These are phyloP conservation scores for Fusarium oligoseptatum DNA, from an alignment of 2,329 filamentous ascomycete species.

Conservation along the genomic window DNA sequence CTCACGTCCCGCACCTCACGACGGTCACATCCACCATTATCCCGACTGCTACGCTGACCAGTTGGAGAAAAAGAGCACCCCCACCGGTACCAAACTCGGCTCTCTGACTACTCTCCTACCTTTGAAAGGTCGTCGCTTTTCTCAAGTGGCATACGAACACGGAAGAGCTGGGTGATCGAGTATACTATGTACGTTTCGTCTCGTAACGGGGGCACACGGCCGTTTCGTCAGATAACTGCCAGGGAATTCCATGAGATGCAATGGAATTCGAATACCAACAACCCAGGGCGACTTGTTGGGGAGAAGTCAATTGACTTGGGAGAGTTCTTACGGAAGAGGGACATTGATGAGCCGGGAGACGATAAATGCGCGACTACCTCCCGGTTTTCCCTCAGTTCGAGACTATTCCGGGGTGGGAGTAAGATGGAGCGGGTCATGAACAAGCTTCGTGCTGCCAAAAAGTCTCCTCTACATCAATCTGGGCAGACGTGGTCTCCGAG, in stretches of 20 bases:
- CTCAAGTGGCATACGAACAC: slow-evolving; percentile 50
- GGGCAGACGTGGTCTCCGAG: neutral
- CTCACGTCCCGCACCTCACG: slow-evolving; percentile 62
- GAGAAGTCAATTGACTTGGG: slow-evolving; percentile 45
- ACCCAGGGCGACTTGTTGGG: slow-evolving; percentile 51
- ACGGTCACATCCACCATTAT: slow-evolving; percentile 58
- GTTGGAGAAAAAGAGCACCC: slow-evolving; percentile 55
- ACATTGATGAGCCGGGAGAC: neutral
- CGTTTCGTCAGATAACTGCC: slow-evolving; percentile 54
- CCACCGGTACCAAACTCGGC: slow-evolving; percentile 55
- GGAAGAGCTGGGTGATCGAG: slow-evolving; percentile 59
- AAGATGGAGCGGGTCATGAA: slow-evolving; percentile 23
- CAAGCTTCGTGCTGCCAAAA: slow-evolving; percentile 19
- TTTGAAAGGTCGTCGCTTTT: slow-evolving; percentile 20
- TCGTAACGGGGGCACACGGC: slow-evolving; percentile 53
- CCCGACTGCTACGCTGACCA: slow-evolving; percentile 53
- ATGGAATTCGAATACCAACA: slow-evolving; percentile 50
- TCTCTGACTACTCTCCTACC: slow-evolving; percentile 54
- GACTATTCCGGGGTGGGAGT: neutral
- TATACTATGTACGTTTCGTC: slow-evolving; percentile 59
- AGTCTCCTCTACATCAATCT: neutral
- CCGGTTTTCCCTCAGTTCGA: slow-evolving; percentile 14
- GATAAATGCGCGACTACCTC: neutral
- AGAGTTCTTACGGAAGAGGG: slow-evolving; percentile 16
- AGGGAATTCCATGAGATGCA: slow-evolving; percentile 58